phyloP scores from a whole-genome alignment of 2,329 filamentous ascomycete genomes.

The Xylaria sp. region DNA sequence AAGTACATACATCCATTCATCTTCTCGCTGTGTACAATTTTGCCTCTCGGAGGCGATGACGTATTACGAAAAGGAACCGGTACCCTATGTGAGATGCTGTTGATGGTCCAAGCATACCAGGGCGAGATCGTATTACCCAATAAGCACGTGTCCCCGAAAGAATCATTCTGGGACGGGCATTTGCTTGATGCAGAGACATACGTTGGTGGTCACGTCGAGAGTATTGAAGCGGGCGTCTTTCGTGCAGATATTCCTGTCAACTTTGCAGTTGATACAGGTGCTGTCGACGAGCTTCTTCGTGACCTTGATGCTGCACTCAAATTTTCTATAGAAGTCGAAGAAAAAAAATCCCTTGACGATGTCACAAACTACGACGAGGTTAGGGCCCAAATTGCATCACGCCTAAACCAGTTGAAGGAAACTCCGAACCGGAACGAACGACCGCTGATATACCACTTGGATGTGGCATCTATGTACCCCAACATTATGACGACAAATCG shows the following conservation, averaged over 20 bases:
- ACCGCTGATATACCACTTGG: conserved; percentile 95
- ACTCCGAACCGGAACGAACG: conserved; percentile 86
- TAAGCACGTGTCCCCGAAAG: conserved; percentile 90
- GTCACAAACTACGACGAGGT: conserved; percentile 86
- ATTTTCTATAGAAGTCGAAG: conserved; percentile 87
- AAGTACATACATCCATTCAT: conserved; percentile 99
- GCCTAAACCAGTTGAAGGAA: conserved; percentile 77
- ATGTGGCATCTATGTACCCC: conserved; percentile 99
- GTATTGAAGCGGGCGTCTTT: conserved; percentile 98
- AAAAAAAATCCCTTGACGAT: conserved; percentile 83
- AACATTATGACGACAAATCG: conserved; percentile 99
- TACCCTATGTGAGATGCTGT: conserved; percentile 98
- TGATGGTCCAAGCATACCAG: conserved; percentile 98
- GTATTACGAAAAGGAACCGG: conserved; percentile 94
- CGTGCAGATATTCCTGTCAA: conserved; percentile 94
- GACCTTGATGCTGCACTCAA: conserved; percentile 90
- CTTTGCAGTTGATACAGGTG: conserved; percentile 87
- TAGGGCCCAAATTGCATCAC: conserved; percentile 81
- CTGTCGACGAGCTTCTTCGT: conserved; percentile 86
- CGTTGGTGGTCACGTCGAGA: conserved; percentile 97
- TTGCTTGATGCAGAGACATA: conserved; percentile 97
- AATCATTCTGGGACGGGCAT: conserved; percentile 97
- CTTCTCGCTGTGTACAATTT: conserved; percentile 96
- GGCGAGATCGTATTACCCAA: conserved; percentile 93
- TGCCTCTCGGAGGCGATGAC: conserved; percentile 92